A percentile compares a stretch with the other conserved stretches of the same genome.
Evolutionary conservation across 352 stramenopile species (phyloP).

Genomic region (Phytophthora cactorum): DNA sequence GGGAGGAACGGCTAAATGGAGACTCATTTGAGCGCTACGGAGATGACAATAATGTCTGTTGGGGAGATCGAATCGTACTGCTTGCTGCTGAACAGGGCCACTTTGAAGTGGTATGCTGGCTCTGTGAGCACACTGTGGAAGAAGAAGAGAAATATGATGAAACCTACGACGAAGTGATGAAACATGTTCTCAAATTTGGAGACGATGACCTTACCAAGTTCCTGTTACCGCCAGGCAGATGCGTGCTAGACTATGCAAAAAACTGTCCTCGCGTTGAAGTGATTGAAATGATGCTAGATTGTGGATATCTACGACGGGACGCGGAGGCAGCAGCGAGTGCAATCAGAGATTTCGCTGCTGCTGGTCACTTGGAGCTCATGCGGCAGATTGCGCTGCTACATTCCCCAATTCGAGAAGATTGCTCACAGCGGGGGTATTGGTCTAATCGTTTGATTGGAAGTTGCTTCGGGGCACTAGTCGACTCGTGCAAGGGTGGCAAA

Average conservation of each 20-base stretch:
- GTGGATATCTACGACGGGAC: background rate
- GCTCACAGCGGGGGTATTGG: background rate
- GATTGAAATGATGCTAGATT: constrained; percentile 17
- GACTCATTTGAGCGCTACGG: background rate
- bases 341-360: background rate
- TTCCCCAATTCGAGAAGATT: background rate
- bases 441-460: background rate
- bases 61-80: background rate
- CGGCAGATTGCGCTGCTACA: background rate
- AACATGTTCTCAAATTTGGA: background rate
- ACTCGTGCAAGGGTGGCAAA: background rate
- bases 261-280: background rate
- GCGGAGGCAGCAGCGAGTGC: background rate
- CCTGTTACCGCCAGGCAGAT: constrained; percentile 5
- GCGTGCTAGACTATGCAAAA: constrained; percentile 11
- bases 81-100: background rate
- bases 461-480: background rate
- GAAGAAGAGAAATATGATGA: background rate
- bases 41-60: background rate
- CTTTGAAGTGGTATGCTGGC: constrained; percentile 1
- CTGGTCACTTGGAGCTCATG: background rate
- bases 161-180: background rate
- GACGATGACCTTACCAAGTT: constrained; percentile 1
- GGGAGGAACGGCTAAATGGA: background rate
- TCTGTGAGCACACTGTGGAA: background rate